phyloP scores from a whole-genome alignment of 192 early-diverging fungal genomes.

The Backusella tuberculispora region DNA sequence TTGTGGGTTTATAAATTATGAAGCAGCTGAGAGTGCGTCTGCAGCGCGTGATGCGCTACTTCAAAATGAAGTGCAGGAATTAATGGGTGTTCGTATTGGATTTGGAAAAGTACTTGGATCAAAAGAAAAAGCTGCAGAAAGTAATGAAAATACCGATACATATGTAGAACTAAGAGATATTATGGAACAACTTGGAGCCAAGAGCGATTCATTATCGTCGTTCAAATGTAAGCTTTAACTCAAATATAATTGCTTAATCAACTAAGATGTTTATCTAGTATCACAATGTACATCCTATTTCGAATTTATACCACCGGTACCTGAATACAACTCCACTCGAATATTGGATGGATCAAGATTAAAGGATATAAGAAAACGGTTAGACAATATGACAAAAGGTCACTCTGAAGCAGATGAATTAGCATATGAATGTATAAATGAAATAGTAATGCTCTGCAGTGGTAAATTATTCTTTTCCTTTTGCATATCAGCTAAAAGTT shows the following conservation, averaged over 20 bases:
- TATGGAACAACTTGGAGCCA: not conserved
- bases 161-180: not conserved
- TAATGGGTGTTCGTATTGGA: constrained; percentile 78
- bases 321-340: constrained; percentile 29
- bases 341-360: constrained; percentile 75
- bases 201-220: no score
- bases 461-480: constrained; percentile 51
- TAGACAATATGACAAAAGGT: constrained; percentile 62
- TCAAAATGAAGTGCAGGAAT: constrained; percentile 71
- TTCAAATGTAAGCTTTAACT: not conserved
- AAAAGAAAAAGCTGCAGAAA: not conserved
- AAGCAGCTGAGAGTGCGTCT: constrained; percentile 85
- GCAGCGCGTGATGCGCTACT: constrained; percentile 83
- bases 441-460: constrained; percentile 87
- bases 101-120: constrained; percentile 84
- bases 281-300: not conserved
- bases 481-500: not conserved
- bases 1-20: constrained; percentile 97
- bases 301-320: constrained; percentile 43
- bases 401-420: constrained; percentile 73
- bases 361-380: constrained; percentile 81
- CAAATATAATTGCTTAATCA: not conserved
- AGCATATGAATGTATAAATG: constrained; percentile 81
- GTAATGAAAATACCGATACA: not conserved
- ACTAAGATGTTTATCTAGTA: not conserved